Evolutionary conservation across 2,329 filamentous ascomycete genomes (phyloP).

Genomic region (Cercospora brassicicola): DNA sequence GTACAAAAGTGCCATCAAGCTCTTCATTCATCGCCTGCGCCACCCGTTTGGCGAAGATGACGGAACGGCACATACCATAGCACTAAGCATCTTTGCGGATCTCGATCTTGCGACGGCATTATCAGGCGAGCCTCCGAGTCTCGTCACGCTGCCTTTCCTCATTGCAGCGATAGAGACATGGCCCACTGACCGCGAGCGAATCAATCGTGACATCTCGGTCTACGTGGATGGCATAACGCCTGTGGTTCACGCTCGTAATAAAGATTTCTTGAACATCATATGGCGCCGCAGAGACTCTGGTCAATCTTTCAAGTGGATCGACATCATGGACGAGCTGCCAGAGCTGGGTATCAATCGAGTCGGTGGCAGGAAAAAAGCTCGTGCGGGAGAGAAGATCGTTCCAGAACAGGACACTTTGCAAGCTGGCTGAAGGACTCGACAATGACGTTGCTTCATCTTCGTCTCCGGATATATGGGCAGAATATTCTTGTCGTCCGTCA

Average conservation of each 20-base stretch:
- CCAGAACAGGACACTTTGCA: background rate
- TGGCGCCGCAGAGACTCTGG: constrained; percentile 1
- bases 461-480: background rate
- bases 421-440: background rate
- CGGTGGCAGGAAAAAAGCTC: background rate
- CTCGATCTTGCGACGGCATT: constrained; percentile 4
- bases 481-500: background rate
- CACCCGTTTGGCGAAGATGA: constrained; percentile 11
- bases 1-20: background rate
- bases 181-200: background rate
- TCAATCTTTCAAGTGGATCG: constrained; percentile 10
- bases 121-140: background rate
- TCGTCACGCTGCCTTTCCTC: constrained; percentile 4
- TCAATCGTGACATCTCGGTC: background rate
- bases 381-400: background rate
- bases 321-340: constrained; percentile 6
- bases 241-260: background rate
- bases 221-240: constrained; percentile 9
- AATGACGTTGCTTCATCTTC: background rate
- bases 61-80: background rate
- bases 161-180: constrained; percentile 3
- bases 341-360: constrained; percentile 8
- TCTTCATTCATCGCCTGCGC: constrained; percentile 10
- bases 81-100: constrained; percentile 6
- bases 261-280: background rate